Evolutionary conservation across 2,329 filamentous ascomycete species (phyloP).

Genomic region (Sporothrix schenckii): DNA sequence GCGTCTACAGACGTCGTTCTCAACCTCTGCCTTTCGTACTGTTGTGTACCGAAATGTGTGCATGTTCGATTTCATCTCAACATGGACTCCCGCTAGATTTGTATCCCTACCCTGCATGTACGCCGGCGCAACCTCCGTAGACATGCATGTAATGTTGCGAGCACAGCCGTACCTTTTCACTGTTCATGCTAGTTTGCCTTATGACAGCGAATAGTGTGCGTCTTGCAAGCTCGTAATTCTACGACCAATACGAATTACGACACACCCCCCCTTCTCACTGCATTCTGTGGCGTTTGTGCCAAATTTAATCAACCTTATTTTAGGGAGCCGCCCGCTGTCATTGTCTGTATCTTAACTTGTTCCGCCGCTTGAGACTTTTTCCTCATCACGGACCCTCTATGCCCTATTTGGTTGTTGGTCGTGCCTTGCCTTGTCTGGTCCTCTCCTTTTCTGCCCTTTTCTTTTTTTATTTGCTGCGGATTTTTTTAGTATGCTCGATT

Average conservation of each 20-base stretch:
- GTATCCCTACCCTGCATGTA: neutral
- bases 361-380: neutral
- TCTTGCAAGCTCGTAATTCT: neutral
- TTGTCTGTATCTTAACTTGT: too few species aligned
- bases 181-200: too few species aligned
- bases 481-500: neutral
- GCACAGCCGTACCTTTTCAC: too few species aligned
- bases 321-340: neutral
- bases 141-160: too few species aligned
- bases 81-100: neutral
- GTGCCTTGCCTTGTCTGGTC: too few species aligned
- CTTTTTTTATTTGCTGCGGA: neutral
- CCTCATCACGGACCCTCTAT: too few species aligned
- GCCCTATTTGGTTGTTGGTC: too few species aligned
- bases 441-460: too few species aligned
- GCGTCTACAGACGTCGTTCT: neutral
- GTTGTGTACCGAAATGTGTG: neutral
- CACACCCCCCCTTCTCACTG: neutral
- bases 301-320: neutral
- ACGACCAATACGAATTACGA: neutral
- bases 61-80: constrained; percentile 1
- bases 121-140: too few species aligned
- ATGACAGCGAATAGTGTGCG: too few species aligned
- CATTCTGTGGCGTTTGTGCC: neutral
- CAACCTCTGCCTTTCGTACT: neutral